Evolutionary conservation across 2,329 filamentous ascomycete genomes (phyloP).

Genomic region (Scedosporium aurantiacum): DNA sequence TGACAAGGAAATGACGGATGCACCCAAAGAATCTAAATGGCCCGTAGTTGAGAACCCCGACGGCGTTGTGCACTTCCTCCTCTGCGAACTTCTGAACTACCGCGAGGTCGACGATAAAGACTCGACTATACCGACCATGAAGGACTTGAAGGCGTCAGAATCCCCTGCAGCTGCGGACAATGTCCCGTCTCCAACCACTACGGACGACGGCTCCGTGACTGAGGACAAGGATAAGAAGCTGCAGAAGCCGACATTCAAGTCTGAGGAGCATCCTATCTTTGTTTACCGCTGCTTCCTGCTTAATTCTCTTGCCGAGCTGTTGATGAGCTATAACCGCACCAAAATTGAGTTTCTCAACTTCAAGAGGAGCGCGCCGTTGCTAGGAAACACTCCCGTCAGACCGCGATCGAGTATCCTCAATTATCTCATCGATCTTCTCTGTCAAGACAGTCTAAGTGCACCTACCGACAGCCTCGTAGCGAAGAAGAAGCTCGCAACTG

Average conservation of each 20-base stretch:
- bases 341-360: constrained; percentile 99
- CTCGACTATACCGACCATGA: constrained; percentile 10
- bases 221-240: constrained; percentile 50
- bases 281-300: constrained; percentile 93
- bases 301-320: constrained; percentile 79
- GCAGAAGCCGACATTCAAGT: constrained; percentile 69
- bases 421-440: constrained; percentile 72
- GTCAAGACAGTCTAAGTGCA: constrained; percentile 48
- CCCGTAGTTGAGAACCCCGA: constrained; percentile 87
- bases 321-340: constrained; percentile 83
- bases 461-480: constrained; percentile 63
- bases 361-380: constrained; percentile 78
- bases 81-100: constrained; percentile 86
- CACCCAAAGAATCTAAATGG: constrained; percentile 67
- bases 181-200: constrained; percentile 13
- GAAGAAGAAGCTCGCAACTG: constrained; percentile 80
- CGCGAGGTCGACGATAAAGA: constrained; percentile 74
- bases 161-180: not conserved
- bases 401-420: constrained; percentile 87
- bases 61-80: constrained; percentile 86
- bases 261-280: constrained; percentile 89
- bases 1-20: constrained; percentile 53
- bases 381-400: constrained; percentile 81
- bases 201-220: constrained; percentile 18
- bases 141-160: constrained; percentile 3